These are phyloP conservation scores for Paramecium biaurelia DNA, from an alignment of 73 alveolate genomes.

Conservation along the genomic window DNA sequence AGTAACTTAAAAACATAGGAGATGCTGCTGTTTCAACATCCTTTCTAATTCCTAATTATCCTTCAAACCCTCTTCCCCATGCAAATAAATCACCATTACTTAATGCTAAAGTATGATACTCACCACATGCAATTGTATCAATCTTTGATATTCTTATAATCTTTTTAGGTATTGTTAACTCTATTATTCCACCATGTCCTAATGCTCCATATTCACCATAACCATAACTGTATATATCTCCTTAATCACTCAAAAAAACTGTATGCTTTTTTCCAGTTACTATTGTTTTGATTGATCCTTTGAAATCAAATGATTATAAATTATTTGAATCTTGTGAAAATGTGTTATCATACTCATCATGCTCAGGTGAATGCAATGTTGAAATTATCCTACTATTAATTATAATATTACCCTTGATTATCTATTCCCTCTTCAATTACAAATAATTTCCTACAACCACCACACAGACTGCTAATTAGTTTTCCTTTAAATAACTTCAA, in stretches of 20 bases:
- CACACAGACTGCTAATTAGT: slow-evolving; percentile 45
- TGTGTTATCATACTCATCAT: slow-evolving; percentile 61
- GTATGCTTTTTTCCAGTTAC: slow-evolving; percentile 66
- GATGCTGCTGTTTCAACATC: slow-evolving; percentile 91
- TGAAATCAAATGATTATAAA: slow-evolving; percentile 47
- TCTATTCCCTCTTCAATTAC: slow-evolving; percentile 60
- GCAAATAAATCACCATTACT: slow-evolving; percentile 96
- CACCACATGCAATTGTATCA: slow-evolving; percentile 97
- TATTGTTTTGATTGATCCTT: slow-evolving; percentile 53
- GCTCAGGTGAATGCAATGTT: slow-evolving; percentile 59
- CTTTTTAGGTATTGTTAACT: slow-evolving; percentile 77
- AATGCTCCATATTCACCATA: slow-evolving; percentile 90
- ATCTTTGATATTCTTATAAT: slow-evolving; percentile 87
- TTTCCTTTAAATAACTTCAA: slow-evolving; percentile 61
- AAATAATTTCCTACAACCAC: slow-evolving; percentile 56
- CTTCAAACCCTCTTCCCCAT: slow-evolving; percentile 99
- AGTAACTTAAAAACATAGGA: slow-evolving; percentile 91
- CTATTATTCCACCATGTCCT: slow-evolving; percentile 98
- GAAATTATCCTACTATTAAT: background rate
- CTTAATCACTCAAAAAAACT: slow-evolving; percentile 76
- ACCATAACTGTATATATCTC: slow-evolving; percentile 95
- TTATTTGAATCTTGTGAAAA: slow-evolving; percentile 40
- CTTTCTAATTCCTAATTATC: slow-evolving; percentile 95
- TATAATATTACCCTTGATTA: slow-evolving; percentile 34
- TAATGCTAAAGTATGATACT: slow-evolving; percentile 94